A percentile compares a stretch with the other conserved stretches of the same genome.
These are phyloP conservation scores for Elaphomyces granulatus DNA, from an alignment of 495 filamentous ascomycete genomes.

Conservation along the genomic window DNA sequence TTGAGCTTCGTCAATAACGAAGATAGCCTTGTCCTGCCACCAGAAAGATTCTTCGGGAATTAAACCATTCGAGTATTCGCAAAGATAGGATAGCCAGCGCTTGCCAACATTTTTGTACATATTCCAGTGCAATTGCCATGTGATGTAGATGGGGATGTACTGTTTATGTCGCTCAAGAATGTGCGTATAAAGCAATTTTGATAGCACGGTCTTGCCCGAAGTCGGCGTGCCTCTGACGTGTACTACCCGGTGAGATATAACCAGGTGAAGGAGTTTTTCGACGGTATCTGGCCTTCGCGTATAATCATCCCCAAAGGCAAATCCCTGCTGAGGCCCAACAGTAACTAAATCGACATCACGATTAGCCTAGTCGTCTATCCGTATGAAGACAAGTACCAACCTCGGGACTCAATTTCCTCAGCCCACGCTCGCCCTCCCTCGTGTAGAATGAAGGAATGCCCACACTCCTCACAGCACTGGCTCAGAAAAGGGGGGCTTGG, in stretches of 20 bases:
- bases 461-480: neutral
- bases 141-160: neutral
- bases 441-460: neutral
- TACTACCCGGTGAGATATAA: neutral
- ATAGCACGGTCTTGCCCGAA: neutral
- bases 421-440: neutral
- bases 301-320: too few relatives aligned
- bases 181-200: neutral
- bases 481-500: too few relatives aligned
- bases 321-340: neutral
- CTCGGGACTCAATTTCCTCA: too few relatives aligned
- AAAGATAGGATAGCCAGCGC: neutral
- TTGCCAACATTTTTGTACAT: neutral
- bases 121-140: neutral
- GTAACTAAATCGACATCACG: neutral
- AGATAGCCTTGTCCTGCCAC: neutral
- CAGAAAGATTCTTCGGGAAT: neutral
- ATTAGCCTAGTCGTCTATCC: neutral
- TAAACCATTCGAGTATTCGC: neutral
- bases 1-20: neutral
- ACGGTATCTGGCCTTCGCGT: neutral
- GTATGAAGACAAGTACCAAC: neutral
- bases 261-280: neutral
- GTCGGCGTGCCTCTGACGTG: neutral
- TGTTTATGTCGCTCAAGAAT: neutral